phyloP scores from a whole-genome alignment of 495 filamentous ascomycete genomes.

The Lophiotrema nucula region DNA sequence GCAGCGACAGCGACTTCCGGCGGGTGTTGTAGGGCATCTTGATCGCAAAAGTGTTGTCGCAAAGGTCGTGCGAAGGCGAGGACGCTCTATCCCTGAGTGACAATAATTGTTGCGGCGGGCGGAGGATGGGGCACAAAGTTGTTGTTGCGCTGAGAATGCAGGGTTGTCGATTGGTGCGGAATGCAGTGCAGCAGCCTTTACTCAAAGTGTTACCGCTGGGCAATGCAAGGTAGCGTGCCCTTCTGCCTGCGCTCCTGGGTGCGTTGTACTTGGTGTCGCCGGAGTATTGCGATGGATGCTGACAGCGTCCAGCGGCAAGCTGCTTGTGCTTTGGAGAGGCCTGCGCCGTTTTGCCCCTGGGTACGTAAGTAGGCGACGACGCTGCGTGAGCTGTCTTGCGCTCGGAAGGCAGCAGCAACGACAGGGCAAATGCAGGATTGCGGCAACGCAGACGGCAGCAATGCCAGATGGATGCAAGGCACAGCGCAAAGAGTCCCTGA shows the following conservation, averaged over 20 bases:
- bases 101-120: slow-evolving; percentile 22
- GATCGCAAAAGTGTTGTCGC: slow-evolving; percentile 17
- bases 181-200: slow-evolving; percentile 33
- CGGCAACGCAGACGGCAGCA: neutral
- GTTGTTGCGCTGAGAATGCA: slow-evolving; percentile 25
- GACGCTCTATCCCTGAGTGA: neutral
- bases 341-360: no score
- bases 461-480: slow-evolving; percentile 9
- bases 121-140: slow-evolving; percentile 10
- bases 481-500: no score
- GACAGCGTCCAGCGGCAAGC: slow-evolving; percentile 10
- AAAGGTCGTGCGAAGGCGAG: neutral
- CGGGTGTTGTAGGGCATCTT: slow-evolving; percentile 97
- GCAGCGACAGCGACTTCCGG: slow-evolving; percentile 92
- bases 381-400: no score
- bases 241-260: slow-evolving; percentile 25
- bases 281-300: slow-evolving; percentile 11
- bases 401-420: slow-evolving; percentile 1
- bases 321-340: neutral
- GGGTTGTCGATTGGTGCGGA: slow-evolving; percentile 24
- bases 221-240: slow-evolving; percentile 31
- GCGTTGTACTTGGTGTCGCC: neutral
- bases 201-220: slow-evolving; percentile 28
- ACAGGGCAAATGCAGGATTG: slow-evolving; percentile 1
- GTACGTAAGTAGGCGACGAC: slow-evolving; percentile 22